phyloP scores from a whole-genome alignment of 176 grass and related monocot species.

The Panicum miliaceum region DNA sequence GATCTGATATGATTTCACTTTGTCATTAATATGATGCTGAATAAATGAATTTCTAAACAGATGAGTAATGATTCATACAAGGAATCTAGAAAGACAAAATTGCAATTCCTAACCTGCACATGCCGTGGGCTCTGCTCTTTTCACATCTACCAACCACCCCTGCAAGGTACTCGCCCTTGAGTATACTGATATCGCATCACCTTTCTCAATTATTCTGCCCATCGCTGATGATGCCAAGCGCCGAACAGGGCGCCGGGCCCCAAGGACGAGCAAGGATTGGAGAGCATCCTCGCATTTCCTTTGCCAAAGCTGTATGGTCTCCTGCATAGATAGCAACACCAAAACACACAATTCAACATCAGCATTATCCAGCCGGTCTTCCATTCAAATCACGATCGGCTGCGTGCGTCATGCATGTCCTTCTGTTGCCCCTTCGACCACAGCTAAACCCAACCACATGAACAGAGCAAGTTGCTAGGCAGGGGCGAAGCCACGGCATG shows the following conservation, averaged over 20 bases:
- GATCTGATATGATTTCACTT: background rate
- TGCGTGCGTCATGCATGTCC: slow-evolving; percentile 1
- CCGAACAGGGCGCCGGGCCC: slow-evolving; percentile 77
- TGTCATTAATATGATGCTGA: background rate
- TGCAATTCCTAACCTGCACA: slow-evolving; percentile 71
- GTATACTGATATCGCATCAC: slow-evolving; percentile 87
- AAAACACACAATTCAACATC: slow-evolving; percentile 32
- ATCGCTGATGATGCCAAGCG: slow-evolving; percentile 81
- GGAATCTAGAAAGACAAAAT: slow-evolving; percentile 31
- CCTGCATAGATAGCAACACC: slow-evolving; percentile 57
- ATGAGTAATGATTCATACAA: slow-evolving; percentile 30
- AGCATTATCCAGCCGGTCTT: background rate
- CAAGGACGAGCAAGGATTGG: slow-evolving; percentile 83
- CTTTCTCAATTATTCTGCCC: slow-evolving; percentile 86
- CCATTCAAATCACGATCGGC: background rate
- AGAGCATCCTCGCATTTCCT: slow-evolving; percentile 99
- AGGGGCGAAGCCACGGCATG: no score
- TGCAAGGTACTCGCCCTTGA: slow-evolving; percentile 91
- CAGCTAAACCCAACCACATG: slow-evolving; percentile 7
- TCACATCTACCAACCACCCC: slow-evolving; percentile 88
- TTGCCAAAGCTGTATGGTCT: slow-evolving; percentile 92
- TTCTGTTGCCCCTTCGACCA: background rate
- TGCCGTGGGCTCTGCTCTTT: slow-evolving; percentile 79
- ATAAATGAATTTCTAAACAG: slow-evolving; percentile 14
- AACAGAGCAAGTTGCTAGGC: slow-evolving; percentile 5